phyloP scores from a whole-genome alignment of 192 early-diverging fungal species.

The Gaertneriomyces semiglobifer region DNA sequence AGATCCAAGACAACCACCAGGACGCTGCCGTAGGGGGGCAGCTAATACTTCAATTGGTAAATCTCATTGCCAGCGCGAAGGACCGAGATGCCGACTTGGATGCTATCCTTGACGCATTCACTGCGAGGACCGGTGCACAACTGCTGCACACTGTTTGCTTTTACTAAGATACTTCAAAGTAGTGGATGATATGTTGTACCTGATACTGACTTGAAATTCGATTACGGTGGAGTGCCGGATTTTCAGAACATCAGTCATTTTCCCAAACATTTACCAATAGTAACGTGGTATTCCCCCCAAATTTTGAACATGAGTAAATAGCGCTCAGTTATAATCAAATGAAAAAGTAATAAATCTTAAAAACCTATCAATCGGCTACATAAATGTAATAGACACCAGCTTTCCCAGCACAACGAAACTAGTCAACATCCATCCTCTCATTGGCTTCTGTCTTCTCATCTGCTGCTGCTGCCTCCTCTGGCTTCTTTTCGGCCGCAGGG shows the following conservation, averaged over 20 bases:
- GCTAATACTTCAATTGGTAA: conserved; percentile 77
- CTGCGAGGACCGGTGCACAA: conserved; percentile 42
- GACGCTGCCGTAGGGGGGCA: conserved; percentile 81
- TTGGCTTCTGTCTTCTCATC: conserved; percentile 66
- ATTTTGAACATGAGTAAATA: too few species aligned
- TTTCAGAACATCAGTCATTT: too few species aligned
- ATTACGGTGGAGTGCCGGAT: too few species aligned
- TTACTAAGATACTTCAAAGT: conserved; percentile 19
- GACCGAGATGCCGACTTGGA: conserved; percentile 89
- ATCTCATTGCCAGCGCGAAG: conserved; percentile 48
- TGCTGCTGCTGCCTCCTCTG: conserved; percentile 41
- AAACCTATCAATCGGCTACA: too few species aligned
- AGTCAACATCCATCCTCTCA: conserved; percentile 29
- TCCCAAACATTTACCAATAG: too few species aligned
- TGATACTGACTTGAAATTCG: too few species aligned
- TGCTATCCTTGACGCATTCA: conserved; percentile 71
- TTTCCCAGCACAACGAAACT: neutral
- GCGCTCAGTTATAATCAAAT: too few species aligned
- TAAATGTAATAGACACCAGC: too few species aligned
- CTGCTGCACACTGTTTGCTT: conserved; percentile 41
- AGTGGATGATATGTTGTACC: too few species aligned
- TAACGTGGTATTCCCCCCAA: too few species aligned
- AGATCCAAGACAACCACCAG: conserved; percentile 92
- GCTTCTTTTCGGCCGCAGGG: conserved; percentile 34
- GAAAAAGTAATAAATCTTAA: too few species aligned